These are phyloP conservation scores for Aspergillus sojae DNA, from an alignment of 2,329 filamentous ascomycete species.

Conservation along the genomic window DNA sequence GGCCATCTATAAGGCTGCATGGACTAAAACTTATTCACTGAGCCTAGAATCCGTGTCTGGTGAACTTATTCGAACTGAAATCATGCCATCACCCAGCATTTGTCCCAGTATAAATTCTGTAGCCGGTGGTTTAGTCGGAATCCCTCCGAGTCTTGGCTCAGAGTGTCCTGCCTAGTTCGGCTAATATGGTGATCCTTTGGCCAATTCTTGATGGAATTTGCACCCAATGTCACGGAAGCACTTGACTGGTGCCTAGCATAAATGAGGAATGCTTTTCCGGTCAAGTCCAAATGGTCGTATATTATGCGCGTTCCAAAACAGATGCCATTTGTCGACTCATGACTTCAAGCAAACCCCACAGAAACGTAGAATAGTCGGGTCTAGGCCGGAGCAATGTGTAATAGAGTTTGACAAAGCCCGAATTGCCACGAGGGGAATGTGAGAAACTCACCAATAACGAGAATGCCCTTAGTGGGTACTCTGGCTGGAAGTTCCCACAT, in stretches of 20 bases:
- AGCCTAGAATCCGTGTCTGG: too few relatives aligned
- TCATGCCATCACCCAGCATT: not conserved
- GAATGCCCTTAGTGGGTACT: not conserved
- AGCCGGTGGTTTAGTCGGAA: not conserved
- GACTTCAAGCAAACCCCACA: too few relatives aligned
- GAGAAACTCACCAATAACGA: not conserved
- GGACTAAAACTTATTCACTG: too few relatives aligned
- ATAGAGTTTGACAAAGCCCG: not conserved
- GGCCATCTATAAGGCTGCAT: fast-evolving
- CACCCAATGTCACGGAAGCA: too few relatives aligned
- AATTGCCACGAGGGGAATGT: not conserved
- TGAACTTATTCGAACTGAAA: fast-evolving
- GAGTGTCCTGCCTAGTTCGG: not conserved
- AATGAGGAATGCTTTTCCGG: too few relatives aligned
- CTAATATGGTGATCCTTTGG: not conserved
- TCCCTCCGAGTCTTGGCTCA: not conserved
- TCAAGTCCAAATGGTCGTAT: too few relatives aligned
- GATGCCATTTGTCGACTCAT: too few relatives aligned
- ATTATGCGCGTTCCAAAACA: too few relatives aligned
- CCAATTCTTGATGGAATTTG: too few relatives aligned
- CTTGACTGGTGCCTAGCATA: too few relatives aligned
- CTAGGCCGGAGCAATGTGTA: not conserved
- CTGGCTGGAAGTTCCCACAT: not conserved
- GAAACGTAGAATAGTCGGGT: not conserved
- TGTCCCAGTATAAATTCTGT: not conserved